Conservation (phyloP, 1,139 yeast genomes). For the Geotrichum europaeum region DNA sequence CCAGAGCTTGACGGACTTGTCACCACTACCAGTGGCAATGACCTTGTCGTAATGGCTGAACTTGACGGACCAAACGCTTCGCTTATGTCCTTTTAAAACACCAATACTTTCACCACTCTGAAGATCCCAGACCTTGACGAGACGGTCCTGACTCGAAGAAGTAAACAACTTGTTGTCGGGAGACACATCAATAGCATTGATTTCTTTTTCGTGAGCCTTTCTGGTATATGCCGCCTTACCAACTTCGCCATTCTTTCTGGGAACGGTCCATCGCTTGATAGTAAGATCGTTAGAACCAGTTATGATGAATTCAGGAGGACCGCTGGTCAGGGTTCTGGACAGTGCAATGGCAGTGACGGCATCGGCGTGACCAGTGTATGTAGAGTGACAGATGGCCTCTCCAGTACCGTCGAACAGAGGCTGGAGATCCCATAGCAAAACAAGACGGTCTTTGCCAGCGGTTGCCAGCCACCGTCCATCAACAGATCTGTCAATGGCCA, state of each 20-base stretch:
- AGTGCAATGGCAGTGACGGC: conserved; percentile 78
- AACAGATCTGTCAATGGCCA: conserved; percentile 65
- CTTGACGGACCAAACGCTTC: conserved; percentile 90
- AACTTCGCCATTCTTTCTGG: conserved; percentile 29
- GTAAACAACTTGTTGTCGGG: conserved; percentile 87
- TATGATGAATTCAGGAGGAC: conserved; percentile 60
- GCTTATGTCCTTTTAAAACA: conserved; percentile 77
- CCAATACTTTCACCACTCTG: conserved; percentile 81
- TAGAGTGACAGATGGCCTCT: conserved; percentile 41
- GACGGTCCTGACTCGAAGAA: conserved; percentile 92
- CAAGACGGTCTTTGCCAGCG: conserved; percentile 86
- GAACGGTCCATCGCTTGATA: conserved; percentile 77
- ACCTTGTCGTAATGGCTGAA: conserved; percentile 77
- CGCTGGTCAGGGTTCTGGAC: conserved; percentile 49
- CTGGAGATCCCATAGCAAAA: conserved; percentile 71
- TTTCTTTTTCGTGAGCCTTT: conserved; percentile 95
- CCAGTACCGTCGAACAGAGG: conserved; percentile 18
- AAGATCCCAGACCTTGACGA: conserved; percentile 82
- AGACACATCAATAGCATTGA: conserved; percentile 78
- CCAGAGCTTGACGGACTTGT: conserved; percentile 87
- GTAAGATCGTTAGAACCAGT: conserved; percentile 91
- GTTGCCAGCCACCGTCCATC: conserved; percentile 90
- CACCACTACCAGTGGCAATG: conserved; percentile 77
- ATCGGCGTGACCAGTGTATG: conserved; percentile 80
- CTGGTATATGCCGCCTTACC: conserved; percentile 72